Percentiles rank a stretch among this genome's conserved stretches.
phyloP scores from a whole-genome alignment of 176 grass and related monocot species.

The Raddia distichophylla region DNA sequence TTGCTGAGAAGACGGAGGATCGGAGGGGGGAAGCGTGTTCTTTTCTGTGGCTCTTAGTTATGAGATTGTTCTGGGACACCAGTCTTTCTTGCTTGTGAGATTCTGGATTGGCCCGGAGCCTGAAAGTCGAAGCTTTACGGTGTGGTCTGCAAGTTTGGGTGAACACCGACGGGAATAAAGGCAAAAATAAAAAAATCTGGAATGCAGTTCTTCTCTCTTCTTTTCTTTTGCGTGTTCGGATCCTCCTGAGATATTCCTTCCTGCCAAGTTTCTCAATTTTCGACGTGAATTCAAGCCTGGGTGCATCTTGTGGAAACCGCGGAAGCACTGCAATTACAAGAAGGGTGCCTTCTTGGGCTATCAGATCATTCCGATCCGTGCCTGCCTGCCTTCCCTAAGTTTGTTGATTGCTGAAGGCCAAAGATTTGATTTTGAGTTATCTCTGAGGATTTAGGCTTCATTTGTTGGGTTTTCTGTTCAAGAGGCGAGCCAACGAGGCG shows the following conservation, averaged over 20 bases:
- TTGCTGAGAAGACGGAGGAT: slow-evolving; percentile 29
- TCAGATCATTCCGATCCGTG: slow-evolving; percentile 26
- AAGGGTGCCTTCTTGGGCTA: slow-evolving; percentile 13
- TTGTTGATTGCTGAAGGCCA: not conserved
- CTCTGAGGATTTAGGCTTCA: slow-evolving; percentile 2
- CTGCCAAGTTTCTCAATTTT: slow-evolving; percentile 27
- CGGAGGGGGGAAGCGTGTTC: not conserved
- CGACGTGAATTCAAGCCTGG: slow-evolving; percentile 5
- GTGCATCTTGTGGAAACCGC: slow-evolving; percentile 38
- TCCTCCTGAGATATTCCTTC: slow-evolving; percentile 31
- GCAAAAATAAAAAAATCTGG: not conserved
- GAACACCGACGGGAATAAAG: slow-evolving; percentile 6
- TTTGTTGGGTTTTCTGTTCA: not conserved
- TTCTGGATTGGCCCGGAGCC: slow-evolving; percentile 30
- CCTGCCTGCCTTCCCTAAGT: not conserved
- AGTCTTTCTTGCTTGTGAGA: slow-evolving; percentile 12
- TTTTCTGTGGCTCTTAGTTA: slow-evolving; percentile 6
- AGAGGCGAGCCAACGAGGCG: not conserved
- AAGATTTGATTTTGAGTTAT: slow-evolving; percentile 1
- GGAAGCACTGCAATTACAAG: slow-evolving; percentile 43
- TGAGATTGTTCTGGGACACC: slow-evolving; percentile 20
- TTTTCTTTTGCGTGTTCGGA: slow-evolving; percentile 29
- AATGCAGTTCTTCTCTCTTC: not conserved
- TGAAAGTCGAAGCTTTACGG: not conserved
- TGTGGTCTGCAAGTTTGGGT: slow-evolving; percentile 18